Conservation (phyloP, 2,329 filamentous ascomycete genomes). For the Rutstroemia sp. region DNA sequence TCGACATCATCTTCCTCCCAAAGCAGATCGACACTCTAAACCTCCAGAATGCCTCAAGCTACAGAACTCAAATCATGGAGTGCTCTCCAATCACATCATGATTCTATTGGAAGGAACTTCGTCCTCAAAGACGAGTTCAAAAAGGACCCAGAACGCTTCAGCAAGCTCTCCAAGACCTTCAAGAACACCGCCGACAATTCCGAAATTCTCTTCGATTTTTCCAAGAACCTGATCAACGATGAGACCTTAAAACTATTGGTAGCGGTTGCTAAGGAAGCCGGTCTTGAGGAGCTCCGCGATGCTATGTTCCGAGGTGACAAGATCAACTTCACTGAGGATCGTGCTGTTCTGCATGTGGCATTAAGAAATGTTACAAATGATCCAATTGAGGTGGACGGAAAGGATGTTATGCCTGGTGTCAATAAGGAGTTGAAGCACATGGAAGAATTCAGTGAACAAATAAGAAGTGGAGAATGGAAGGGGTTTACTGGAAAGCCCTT, state of each 20-base stretch:
- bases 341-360: conserved; percentile 92
- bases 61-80: conserved; percentile 82
- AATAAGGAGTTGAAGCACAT: conserved; percentile 91
- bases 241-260: conserved; percentile 83
- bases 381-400: conserved; percentile 76
- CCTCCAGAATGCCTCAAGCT: conserved; percentile 64
- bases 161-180: conserved; percentile 85
- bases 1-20: neutral
- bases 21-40: neutral
- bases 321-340: conserved; percentile 98
- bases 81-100: conserved; percentile 85
- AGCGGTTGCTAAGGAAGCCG: conserved; percentile 85
- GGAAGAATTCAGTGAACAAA: conserved; percentile 95
- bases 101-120: conserved; percentile 78
- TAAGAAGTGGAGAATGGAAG: conserved; percentile 93
- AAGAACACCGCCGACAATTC: conserved; percentile 67
- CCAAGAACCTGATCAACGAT: conserved; percentile 95
- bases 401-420: conserved; percentile 91
- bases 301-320: conserved; percentile 96
- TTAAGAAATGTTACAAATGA: conserved; percentile 84
- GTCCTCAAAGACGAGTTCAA: conserved; percentile 90
- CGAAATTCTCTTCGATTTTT: conserved; percentile 96
- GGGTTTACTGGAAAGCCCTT: conserved; percentile 97
- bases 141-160: conserved; percentile 79
- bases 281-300: conserved; percentile 88